A percentile compares a stretch with the other conserved stretches of the same genome.
Conservation (phyloP, 257 asterid genomes). For the Nicotiana tomentosiformis region DNA sequence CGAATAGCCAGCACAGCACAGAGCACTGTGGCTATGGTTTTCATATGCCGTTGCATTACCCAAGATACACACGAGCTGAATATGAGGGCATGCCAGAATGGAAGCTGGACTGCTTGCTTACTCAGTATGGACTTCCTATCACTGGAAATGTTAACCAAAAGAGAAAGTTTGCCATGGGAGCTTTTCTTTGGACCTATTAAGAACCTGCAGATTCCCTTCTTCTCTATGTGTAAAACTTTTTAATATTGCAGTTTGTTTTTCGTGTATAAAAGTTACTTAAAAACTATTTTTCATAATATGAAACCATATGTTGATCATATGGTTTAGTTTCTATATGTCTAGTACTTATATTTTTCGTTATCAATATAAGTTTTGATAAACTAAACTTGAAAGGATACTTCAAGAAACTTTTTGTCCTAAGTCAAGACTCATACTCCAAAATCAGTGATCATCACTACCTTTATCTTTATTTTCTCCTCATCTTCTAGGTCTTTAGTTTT, state of each 20-base stretch:
- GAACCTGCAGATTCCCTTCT: background rate
- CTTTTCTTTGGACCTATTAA: constrained; percentile 18
- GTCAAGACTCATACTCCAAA: background rate
- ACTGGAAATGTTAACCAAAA: constrained; percentile 18
- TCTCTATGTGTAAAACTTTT: background rate
- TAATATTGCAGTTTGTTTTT: background rate
- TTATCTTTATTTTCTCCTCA: background rate
- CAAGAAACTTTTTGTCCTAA: background rate
- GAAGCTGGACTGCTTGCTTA: constrained; percentile 19
- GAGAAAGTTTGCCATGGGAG: constrained; percentile 26
- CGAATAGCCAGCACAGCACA: background rate
- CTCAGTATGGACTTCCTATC: constrained; percentile 15
- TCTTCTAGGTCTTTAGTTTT: background rate
- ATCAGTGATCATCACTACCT: background rate
- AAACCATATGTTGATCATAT: background rate
- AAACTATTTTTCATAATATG: background rate
- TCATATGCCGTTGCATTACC: constrained; percentile 24
- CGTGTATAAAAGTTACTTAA: background rate
- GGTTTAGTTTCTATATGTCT: background rate
- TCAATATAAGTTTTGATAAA: background rate
- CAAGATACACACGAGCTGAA: constrained; percentile 19
- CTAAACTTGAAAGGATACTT: background rate
- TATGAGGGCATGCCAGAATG: constrained; percentile 26
- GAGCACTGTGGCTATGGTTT: constrained; percentile 32
- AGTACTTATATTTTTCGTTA: background rate